These are phyloP conservation scores for Toxoplasma gondii DNA, from an alignment of 169 alveolate species.

Conservation along the genomic window DNA sequence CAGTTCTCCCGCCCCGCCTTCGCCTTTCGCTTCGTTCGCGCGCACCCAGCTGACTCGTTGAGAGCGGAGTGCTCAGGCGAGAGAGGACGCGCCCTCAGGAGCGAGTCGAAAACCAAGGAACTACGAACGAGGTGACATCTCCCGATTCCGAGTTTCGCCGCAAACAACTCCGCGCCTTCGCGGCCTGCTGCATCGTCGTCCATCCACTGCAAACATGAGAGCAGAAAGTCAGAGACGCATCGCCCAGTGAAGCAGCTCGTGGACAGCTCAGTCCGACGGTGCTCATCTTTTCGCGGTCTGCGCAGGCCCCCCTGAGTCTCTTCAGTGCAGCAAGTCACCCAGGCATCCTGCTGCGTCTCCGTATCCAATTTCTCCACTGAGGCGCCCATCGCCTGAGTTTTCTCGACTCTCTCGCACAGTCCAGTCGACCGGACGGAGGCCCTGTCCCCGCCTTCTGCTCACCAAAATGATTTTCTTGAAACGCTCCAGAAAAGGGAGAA, in stretches of 20 bases:
- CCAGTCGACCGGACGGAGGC: no score
- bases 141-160: constrained; percentile 90
- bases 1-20: not conserved
- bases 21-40: not conserved
- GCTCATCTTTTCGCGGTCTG: not conserved
- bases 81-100: not conserved
- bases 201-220: constrained; percentile 81
- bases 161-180: constrained; percentile 89
- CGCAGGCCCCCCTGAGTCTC: no score
- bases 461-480: constrained; percentile 87
- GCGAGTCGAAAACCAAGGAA: not conserved
- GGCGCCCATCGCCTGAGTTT: no score
- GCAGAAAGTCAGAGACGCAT: not conserved
- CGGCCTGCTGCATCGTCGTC: constrained; percentile 95
- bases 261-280: no score
- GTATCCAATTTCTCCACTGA: no score
- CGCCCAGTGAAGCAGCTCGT: not conserved
- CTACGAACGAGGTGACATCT: constrained; percentile 87
- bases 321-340: no score
- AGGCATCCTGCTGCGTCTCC: no score
- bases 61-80: not conserved
- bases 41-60: not conserved
- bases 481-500: constrained; percentile 89
- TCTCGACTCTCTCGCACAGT: no score
- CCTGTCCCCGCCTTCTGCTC: no score